These are phyloP conservation scores for Gomphus sp. DNA, from an alignment of 1,284 basidiomycete species.

Conservation along the genomic window DNA sequence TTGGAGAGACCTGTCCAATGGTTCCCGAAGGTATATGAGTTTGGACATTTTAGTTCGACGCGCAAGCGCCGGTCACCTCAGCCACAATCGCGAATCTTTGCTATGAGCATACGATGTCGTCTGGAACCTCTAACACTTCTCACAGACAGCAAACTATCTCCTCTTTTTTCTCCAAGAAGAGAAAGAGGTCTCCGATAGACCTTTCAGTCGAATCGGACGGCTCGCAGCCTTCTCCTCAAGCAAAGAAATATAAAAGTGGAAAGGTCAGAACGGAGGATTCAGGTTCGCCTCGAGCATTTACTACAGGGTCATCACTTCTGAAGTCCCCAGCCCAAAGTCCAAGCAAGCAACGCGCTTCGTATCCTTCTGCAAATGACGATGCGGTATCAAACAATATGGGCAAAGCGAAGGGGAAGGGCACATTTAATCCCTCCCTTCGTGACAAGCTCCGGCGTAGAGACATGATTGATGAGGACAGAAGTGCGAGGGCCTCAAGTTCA, in stretches of 20 bases:
- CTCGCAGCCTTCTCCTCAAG: conserved; percentile 19
- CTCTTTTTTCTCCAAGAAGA: conserved; percentile 38
- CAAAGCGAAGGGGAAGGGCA: neutral
- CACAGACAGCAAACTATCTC: conserved; percentile 15
- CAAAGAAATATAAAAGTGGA: conserved; percentile 27
- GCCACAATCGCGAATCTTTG: neutral
- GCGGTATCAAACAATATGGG: neutral
- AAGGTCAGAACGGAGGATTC: conserved; percentile 11
- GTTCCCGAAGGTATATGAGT: neutral
- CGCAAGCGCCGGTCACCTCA: neutral
- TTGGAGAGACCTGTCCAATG: neutral
- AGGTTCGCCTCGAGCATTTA: neutral
- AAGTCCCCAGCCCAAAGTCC: neutral
- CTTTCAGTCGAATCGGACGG: conserved; percentile 34
- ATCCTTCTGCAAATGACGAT: neutral
- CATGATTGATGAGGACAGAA: neutral
- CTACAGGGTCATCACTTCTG: neutral
- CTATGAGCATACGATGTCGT: neutral
- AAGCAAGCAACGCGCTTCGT: neutral
- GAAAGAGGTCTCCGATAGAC: conserved; percentile 39
- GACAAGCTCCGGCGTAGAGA: conserved; percentile 5
- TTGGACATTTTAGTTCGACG: neutral
- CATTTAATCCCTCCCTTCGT: neutral
- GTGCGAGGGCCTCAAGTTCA: neutral
- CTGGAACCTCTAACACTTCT: neutral